Conservation (phyloP, 305 asterid species). For the Petunia hybrid region DNA sequence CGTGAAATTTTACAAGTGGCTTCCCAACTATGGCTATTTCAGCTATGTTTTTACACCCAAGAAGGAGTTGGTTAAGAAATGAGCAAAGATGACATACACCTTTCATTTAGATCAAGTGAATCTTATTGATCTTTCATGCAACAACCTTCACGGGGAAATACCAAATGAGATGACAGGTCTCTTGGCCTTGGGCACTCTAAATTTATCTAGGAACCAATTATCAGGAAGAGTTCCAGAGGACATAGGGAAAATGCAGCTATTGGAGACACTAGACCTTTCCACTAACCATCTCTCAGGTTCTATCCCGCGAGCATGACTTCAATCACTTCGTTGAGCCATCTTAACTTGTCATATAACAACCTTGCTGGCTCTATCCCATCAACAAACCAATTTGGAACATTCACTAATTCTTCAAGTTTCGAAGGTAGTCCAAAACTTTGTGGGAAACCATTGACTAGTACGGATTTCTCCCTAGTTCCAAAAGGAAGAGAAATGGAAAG, state of each 20-base stretch:
- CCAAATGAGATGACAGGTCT: slow-evolving; percentile 25
- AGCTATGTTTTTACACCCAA: not conserved
- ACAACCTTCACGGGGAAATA: not conserved
- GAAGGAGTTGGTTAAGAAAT: not conserved
- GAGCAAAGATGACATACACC: not conserved
- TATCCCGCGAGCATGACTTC: not conserved
- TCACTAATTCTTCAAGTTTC: slow-evolving; percentile 19
- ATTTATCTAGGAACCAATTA: slow-evolving; percentile 22
- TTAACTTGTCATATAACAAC: too few species aligned
- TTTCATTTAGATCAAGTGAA: not conserved
- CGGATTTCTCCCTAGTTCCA: not conserved
- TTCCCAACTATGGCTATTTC: not conserved
- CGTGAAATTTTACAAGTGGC: not conserved
- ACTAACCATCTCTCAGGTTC: not conserved
- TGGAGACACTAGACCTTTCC: slow-evolving; percentile 33
- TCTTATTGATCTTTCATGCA: slow-evolving; percentile 19
- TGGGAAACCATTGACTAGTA: slow-evolving; percentile 3
- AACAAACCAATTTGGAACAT: not conserved
- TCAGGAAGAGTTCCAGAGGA: slow-evolving; percentile 22
- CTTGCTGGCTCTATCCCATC: too few species aligned
- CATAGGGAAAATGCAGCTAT: slow-evolving; percentile 30
- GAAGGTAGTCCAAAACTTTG: slow-evolving; percentile 24
- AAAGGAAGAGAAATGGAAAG: not conserved
- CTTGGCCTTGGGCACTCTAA: slow-evolving; percentile 16
- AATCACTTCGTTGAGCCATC: too few species aligned